Evolutionary conservation across 2,329 filamentous ascomycete genomes (phyloP).

Genomic region (Apiospora rasikravindrae): DNA sequence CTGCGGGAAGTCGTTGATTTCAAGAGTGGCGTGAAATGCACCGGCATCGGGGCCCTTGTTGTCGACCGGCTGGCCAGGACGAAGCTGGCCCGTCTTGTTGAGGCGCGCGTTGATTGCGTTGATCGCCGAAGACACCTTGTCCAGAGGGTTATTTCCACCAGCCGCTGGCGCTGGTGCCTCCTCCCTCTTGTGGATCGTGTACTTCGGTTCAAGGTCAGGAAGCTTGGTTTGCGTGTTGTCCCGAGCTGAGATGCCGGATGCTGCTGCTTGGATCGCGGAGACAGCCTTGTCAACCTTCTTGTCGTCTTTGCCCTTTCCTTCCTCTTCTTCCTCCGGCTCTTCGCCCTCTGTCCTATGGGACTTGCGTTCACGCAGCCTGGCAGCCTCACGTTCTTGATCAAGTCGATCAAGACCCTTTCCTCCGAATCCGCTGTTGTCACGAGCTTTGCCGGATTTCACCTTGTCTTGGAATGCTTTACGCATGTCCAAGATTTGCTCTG

Average conservation of each 20-base stretch:
- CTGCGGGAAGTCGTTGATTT: constrained; percentile 99
- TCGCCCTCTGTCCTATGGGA: constrained; percentile 88
- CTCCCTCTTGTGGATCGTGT: constrained; percentile 75
- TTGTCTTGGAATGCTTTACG: constrained; percentile 81
- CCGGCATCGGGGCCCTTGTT: constrained; percentile 98
- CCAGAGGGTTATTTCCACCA: constrained; percentile 69
- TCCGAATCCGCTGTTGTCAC: constrained; percentile 88
- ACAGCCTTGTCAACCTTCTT: constrained; percentile 73
- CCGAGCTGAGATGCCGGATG: constrained; percentile 61
- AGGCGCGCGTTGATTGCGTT: constrained; percentile 90
- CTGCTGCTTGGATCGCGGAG: constrained; percentile 66
- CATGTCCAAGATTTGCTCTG: constrained; percentile 70
- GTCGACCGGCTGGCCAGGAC: constrained; percentile 92
- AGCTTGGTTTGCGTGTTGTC: constrained; percentile 51
- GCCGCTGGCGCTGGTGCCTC: constrained; percentile 49
- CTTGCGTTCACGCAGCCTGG: constrained; percentile 84
- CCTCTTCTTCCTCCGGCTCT: constrained; percentile 77
- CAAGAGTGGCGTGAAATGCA: constrained; percentile 93
- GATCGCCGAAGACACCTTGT: constrained; percentile 89
- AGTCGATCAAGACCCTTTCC: constrained; percentile 92
- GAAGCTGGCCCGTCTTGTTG: constrained; percentile 85
- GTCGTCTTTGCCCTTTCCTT: constrained; percentile 72
- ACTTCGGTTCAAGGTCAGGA: constrained; percentile 58
- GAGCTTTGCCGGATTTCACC: constrained; percentile 90
- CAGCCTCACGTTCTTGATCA: constrained; percentile 87